phyloP scores from a whole-genome alignment of 2,329 filamentous ascomycete genomes.

The Paecilomyces sp. region DNA sequence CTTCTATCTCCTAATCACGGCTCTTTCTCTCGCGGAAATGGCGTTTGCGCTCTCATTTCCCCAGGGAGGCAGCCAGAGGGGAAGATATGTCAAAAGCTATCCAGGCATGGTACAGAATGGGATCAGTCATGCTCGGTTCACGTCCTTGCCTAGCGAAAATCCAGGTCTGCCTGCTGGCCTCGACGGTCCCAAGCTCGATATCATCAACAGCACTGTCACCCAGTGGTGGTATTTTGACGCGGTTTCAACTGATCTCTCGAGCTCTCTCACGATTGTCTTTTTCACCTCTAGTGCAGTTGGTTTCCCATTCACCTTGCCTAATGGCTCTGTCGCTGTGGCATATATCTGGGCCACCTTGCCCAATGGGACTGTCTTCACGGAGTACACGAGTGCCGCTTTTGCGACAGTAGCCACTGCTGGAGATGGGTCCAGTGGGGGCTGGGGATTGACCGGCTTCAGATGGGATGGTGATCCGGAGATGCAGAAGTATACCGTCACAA shows the following conservation, averaged over 20 bases:
- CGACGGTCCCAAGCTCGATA: conserved; percentile 18
- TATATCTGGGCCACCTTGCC: conserved; percentile 20
- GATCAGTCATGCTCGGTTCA: not conserved
- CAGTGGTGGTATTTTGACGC: conserved; percentile 39
- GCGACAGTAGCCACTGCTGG: conserved; percentile 6
- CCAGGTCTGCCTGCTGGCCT: conserved; percentile 7
- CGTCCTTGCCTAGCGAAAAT: not conserved
- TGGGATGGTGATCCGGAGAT: conserved; percentile 9
- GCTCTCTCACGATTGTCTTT: conserved; percentile 25
- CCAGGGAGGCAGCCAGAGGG: not conserved
- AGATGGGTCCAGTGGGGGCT: conserved; percentile 7
- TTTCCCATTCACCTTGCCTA: conserved; percentile 27
- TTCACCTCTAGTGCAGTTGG: conserved; percentile 21
- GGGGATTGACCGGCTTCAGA: conserved; percentile 5
- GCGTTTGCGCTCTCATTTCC: not conserved
- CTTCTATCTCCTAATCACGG: not conserved
- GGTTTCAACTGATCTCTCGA: conserved; percentile 15
- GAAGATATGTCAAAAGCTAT: not conserved
- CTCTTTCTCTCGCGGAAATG: not conserved
- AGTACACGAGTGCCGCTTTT: conserved; percentile 2
- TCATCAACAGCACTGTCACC: conserved; percentile 21
- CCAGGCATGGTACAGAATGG: not conserved
- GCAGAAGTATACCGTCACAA: conserved; percentile 6
- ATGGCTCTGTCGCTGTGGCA: conserved; percentile 13
- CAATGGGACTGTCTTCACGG: conserved; percentile 10